These are phyloP conservation scores for Ogataea neopini DNA, from an alignment of 805 yeast species.

Conservation along the genomic window DNA sequence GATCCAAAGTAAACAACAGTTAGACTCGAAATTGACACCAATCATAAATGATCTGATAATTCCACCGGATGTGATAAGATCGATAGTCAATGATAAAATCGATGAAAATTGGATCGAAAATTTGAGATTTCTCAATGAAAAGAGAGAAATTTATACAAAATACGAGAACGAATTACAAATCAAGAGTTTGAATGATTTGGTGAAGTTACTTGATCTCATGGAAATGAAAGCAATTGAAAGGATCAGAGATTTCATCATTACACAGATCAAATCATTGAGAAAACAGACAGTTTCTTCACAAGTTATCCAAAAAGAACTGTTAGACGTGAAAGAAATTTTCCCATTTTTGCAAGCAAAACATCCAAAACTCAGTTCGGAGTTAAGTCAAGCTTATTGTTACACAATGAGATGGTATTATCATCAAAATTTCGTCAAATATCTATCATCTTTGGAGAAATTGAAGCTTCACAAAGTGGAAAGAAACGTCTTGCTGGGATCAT, in stretches of 20 bases:
- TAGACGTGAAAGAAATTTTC: constrained; percentile 62
- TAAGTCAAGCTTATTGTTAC: constrained; percentile 75
- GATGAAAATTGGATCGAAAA: constrained; percentile 66
- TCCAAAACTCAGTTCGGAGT: constrained; percentile 64
- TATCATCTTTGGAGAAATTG: constrained; percentile 68
- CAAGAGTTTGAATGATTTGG: constrained; percentile 27
- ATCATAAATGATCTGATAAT: constrained; percentile 73
- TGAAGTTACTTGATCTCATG: constrained; percentile 47
- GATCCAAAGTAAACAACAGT: constrained; percentile 47
- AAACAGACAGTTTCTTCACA: constrained; percentile 70
- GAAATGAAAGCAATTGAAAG: constrained; percentile 70
- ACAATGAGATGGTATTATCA: constrained; percentile 95
- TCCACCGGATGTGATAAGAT: constrained; percentile 67
- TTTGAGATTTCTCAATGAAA: constrained; percentile 57
- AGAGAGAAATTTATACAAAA: constrained; percentile 51
- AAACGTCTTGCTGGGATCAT: constrained; percentile 28
- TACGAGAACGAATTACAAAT: constrained; percentile 29
- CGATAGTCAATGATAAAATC: constrained; percentile 59
- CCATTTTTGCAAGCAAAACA: constrained; percentile 57
- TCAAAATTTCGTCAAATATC: constrained; percentile 73
- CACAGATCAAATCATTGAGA: constrained; percentile 67
- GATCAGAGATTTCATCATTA: constrained; percentile 66
- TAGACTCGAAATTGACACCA: constrained; percentile 62
- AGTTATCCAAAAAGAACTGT: constrained; percentile 63
- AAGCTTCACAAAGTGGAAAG: constrained; percentile 56